These are phyloP conservation scores for Fragaria iinumae DNA, from an alignment of 306 rosid genomes.

Conservation along the genomic window DNA sequence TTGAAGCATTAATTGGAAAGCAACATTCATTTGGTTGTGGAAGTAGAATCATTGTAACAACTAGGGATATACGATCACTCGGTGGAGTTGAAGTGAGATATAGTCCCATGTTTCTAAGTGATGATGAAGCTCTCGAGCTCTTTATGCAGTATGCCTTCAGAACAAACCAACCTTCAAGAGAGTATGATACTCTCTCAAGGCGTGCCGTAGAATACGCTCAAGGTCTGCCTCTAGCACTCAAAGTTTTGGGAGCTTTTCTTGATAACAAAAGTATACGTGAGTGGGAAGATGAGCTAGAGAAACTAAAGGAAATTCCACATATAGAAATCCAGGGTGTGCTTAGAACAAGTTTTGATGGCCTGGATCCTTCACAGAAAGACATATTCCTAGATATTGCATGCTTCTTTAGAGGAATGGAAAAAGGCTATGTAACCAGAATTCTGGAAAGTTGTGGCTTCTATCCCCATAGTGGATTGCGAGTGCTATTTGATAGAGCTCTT, in stretches of 20 bases:
- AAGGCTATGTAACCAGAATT: conserved; percentile 13
- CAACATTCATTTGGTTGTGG: background rate
- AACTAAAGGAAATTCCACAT: background rate
- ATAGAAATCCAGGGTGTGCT: background rate
- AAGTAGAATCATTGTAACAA: background rate
- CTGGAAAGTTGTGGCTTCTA: conserved; percentile 21
- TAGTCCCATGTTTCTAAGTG: background rate
- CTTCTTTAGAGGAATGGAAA: conserved; percentile 43
- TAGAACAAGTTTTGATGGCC: conserved; percentile 19
- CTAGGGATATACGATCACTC: background rate
- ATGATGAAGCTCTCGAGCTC: conserved; percentile 18
- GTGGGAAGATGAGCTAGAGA: conserved; percentile 6
- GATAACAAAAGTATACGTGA: background rate
- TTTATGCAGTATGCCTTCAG: conserved; percentile 15
- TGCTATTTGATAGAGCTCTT: conserved; percentile 40
- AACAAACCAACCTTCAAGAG: background rate
- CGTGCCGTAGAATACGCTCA: conserved; percentile 1
- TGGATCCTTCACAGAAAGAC: conserved; percentile 13
- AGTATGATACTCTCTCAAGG: background rate
- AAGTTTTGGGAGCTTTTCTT: conserved; percentile 11
- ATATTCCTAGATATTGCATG: conserved; percentile 28
- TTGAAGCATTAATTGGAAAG: background rate
- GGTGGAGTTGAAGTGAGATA: background rate
- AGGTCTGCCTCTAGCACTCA: conserved; percentile 26
- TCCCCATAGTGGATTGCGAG: conserved; percentile 29